Evolutionary conservation across 2,329 filamentous ascomycete genomes (phyloP).

Genomic region (Canariomyces notabilis): DNA sequence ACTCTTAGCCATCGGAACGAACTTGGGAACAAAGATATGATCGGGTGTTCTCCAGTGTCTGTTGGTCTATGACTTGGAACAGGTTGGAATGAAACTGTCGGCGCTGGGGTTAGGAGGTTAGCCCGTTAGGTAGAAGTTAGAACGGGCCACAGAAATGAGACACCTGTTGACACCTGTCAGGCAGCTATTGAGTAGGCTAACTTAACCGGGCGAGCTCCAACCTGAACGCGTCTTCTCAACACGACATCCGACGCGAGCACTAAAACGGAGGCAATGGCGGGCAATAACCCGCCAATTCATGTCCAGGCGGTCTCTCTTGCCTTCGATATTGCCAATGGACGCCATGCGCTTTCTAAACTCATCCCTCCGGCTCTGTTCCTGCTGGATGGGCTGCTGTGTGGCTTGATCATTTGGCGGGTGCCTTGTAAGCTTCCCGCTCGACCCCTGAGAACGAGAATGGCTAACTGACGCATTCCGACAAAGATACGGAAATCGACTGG

Average conservation of each 20-base stretch:
- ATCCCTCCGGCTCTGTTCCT: constrained; percentile 60
- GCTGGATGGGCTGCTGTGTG: constrained; percentile 67
- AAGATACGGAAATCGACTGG: constrained; percentile 99
- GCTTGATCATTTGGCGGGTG: constrained; percentile 71
- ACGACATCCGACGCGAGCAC: not conserved
- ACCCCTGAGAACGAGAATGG: not conserved
- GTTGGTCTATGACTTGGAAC: no score
- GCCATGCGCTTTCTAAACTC: constrained; percentile 44
- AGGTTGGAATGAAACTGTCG: no score
- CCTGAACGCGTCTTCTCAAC: constrained; percentile 12
- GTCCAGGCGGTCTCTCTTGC: constrained; percentile 29
- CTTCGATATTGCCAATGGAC: constrained; percentile 44
- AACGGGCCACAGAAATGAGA: no score
- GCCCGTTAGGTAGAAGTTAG: no score
- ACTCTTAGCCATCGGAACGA: no score
- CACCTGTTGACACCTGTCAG: not conserved
- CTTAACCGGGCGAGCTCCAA: not conserved
- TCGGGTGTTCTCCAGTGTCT: no score
- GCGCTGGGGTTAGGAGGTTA: no score
- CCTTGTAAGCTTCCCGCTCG: constrained; percentile 58
- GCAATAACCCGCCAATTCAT: constrained; percentile 21
- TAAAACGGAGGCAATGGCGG: constrained; percentile 14
- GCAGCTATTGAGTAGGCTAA: not conserved
- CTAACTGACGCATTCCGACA: constrained; percentile 24
- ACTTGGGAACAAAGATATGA: no score